Evolutionary conservation across 148 eudicot genomes (phyloP).

Genomic region (Dysphania ambrosioides): DNA sequence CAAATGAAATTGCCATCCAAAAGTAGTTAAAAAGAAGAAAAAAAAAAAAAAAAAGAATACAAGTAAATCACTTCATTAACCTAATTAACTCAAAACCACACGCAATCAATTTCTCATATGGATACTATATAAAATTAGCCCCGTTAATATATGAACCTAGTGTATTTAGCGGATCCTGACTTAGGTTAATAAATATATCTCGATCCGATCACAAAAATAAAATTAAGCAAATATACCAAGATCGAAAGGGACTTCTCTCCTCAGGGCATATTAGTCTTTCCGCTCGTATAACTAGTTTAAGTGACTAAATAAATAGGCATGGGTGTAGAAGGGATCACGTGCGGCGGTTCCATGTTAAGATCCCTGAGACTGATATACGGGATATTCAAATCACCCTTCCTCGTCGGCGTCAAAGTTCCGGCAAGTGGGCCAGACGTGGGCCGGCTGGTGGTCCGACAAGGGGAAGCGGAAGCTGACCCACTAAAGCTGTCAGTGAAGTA

Average conservation of each 20-base stretch:
- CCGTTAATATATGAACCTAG: no score
- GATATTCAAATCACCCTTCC: conserved; percentile 39
- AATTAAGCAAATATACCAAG: not conserved
- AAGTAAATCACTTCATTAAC: not conserved
- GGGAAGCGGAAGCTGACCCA: conserved; percentile 39
- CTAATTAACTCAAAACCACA: not conserved
- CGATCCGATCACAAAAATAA: not conserved
- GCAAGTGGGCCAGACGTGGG: conserved; percentile 59
- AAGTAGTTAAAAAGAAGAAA: no score
- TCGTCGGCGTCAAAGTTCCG: conserved; percentile 30
- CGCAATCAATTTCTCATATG: not conserved
- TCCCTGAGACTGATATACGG: conserved; percentile 72
- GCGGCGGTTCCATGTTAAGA: conserved; percentile 55
- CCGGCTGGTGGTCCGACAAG: conserved; percentile 48
- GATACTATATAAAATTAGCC: no score
- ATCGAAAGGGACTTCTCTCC: not conserved
- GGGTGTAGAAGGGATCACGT: conserved; percentile 40
- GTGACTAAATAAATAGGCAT: conserved; percentile 85
- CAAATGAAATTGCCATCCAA: no score
- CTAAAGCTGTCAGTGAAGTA: conserved; percentile 67
- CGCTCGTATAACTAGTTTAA: not conserved
- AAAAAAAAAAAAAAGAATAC: not conserved
- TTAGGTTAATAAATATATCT: no score
- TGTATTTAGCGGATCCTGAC: no score
- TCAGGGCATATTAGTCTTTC: conserved; percentile 3